Evolutionary conservation across 495 filamentous ascomycete genomes (phyloP).

Genomic region (Daldinia vernicosa): DNA sequence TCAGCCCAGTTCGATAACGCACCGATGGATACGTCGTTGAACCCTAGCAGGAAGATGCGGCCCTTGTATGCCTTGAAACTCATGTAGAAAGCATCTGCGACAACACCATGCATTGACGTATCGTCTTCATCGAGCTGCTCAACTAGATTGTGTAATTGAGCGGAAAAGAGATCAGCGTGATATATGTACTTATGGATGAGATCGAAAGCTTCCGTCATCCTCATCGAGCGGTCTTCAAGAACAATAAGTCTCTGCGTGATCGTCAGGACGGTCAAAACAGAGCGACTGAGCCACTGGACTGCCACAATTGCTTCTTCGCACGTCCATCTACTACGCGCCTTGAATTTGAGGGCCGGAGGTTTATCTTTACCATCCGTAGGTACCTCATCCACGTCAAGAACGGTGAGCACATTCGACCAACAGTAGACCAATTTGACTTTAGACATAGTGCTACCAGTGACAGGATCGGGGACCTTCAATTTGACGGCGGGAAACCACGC

Average conservation of each 20-base stretch:
- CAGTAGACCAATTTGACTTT: constrained; percentile 94
- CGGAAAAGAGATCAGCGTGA: constrained; percentile 86
- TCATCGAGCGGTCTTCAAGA: constrained; percentile 86
- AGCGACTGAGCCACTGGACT: constrained; percentile 95
- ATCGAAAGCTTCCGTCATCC: constrained; percentile 92
- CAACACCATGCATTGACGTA: constrained; percentile 89
- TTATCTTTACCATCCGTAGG: constrained; percentile 72
- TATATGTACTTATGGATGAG: constrained; percentile 91
- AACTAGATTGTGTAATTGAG: constrained; percentile 82
- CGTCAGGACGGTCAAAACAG: constrained; percentile 88
- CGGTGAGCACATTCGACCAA: constrained; percentile 95
- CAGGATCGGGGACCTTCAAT: constrained; percentile 75
- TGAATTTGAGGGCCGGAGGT: constrained; percentile 80
- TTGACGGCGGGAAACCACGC: constrained; percentile 98
- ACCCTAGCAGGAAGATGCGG: constrained; percentile 87
- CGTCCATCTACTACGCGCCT: constrained; percentile 86
- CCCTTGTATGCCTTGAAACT: constrained; percentile 97
- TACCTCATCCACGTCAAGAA: constrained; percentile 83
- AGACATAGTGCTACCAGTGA: constrained; percentile 64
- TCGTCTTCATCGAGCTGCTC: constrained; percentile 90
- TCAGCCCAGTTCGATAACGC: constrained; percentile 98
- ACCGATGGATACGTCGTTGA: constrained; percentile 88
- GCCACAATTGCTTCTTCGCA: constrained; percentile 95
- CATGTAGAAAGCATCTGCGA: constrained; percentile 97
- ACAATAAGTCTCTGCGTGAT: constrained; percentile 93